Evolutionary conservation across 148 eudicot species (phyloP).

Genomic region (Drosera capensis): DNA sequence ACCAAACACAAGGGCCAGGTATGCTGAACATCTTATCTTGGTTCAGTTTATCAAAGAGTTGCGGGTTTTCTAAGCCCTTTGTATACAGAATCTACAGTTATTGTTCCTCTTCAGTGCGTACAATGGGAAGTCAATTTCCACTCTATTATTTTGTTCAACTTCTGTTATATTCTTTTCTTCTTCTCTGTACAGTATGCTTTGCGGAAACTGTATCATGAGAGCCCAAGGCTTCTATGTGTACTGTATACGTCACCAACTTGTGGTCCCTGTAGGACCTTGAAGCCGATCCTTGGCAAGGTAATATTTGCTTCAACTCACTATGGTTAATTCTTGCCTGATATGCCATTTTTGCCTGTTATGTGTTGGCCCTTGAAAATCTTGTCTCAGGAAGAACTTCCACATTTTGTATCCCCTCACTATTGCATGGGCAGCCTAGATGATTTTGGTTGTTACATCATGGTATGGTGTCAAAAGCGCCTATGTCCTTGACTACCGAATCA

Average conservation of each 20-base stretch:
- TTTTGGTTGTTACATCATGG: too few species aligned
- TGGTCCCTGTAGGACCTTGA: conserved; percentile 95
- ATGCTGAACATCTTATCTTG: neutral
- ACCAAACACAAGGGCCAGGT: conserved; percentile 98
- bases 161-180: conserved; percentile 5
- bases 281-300: conserved; percentile 98
- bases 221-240: conserved; percentile 86
- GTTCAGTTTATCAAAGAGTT: neutral
- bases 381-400: neutral
- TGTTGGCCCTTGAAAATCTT: neutral
- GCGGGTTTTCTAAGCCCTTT: too few species aligned
- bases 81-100: neutral
- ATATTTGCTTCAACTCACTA: conserved; percentile 1
- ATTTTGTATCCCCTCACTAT: too few species aligned
- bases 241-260: conserved; percentile 88
- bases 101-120: conserved; percentile 4
- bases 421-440: too few species aligned
- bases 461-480: too few species aligned
- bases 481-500: too few species aligned
- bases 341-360: neutral
- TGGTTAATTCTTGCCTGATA: too few species aligned
- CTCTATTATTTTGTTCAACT: too few species aligned
- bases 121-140: too few species aligned
- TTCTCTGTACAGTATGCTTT: conserved; percentile 68
- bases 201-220: conserved; percentile 90